phyloP scores from a whole-genome alignment of 805 yeast genomes.

The Middelhovenomyces tepae region DNA sequence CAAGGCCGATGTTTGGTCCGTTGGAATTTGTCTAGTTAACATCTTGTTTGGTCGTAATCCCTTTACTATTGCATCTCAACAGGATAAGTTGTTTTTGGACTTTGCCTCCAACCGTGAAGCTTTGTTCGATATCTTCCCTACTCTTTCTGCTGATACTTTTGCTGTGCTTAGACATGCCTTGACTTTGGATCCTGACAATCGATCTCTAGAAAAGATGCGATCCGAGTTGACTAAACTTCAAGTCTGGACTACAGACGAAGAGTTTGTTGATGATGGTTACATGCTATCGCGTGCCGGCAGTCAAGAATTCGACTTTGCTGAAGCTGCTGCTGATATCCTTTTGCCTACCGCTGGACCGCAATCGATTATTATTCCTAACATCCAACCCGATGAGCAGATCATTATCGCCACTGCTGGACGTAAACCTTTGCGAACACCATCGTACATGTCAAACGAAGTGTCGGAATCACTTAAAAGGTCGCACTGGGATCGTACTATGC shows the following conservation, averaged over 20 bases:
- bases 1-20: constrained; percentile 82
- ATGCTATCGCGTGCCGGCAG: constrained; percentile 10
- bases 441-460: constrained; percentile 12
- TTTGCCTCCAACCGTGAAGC: constrained; percentile 85
- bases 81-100: constrained; percentile 75
- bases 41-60: constrained; percentile 86
- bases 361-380: neutral
- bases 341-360: constrained; percentile 17
- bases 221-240: constrained; percentile 50
- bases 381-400: constrained; percentile 6
- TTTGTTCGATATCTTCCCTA: constrained; percentile 81
- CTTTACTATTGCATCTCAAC: constrained; percentile 67
- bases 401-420: constrained; percentile 22
- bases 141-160: constrained; percentile 80
- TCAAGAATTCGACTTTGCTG: constrained; percentile 4
- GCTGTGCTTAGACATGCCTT: constrained; percentile 70
- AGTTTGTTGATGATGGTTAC: constrained; percentile 31
- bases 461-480: constrained; percentile 5
- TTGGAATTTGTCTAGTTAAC: constrained; percentile 76
- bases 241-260: constrained; percentile 80
- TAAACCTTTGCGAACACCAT: constrained; percentile 27
- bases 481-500: constrained; percentile 22
- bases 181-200: constrained; percentile 79
- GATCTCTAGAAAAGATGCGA: constrained; percentile 56
- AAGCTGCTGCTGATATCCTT: constrained; percentile 11